Evolutionary conservation across 2,329 filamentous ascomycete genomes (phyloP), one percentile per base, ranked within the genome.

Genomic region (Hortaea werneckii): DNA sequence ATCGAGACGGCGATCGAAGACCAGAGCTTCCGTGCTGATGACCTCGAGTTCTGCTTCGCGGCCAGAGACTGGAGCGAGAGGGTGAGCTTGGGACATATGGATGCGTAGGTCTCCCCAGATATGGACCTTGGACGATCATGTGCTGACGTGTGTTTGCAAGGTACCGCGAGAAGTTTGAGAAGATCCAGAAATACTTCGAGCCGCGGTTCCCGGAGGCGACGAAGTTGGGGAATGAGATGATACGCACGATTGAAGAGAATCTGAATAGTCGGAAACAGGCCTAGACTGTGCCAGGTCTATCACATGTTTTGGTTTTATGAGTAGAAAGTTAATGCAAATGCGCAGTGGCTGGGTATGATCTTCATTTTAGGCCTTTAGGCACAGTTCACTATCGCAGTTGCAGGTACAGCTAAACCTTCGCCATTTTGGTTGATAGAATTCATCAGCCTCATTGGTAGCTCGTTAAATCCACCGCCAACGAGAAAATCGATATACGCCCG

Each of bases 21-120:
- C 66, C 83, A 85, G 57, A 90, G 83, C 0, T 98, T 95, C 69
- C 78, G 92, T n/a, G 85, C 83, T 26, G 92, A 98, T 61, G 92
- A 98, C 64, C 72, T 98, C 46, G 92, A 98, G 67, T 98, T 98
- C 62, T 95, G 90, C 0, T 96, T 98, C 69, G 94, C 92, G 1
- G 94, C 94, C 27, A 75, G 89, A 46, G 92, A 88, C 5, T 98
- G 92, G 92, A 92, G 87, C 37, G 88, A 95, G 65, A 89, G 89
- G 50, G 92, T 98, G 35, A 82, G 79, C 27, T 80, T 95, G 50
- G 87, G 90, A 2, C 85, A 95, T 64, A 96, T 96, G 62, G 86
- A 94, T 55, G 86, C 85, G 35, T 98, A 95, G 2, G 37, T 32
- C 9, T 29, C 10, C 20, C 37, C 20, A 8, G 32, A 9, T n/a